Evolutionary conservation across 257 asterid genomes (phyloP).

Genomic region (Ilex aquifolium): DNA sequence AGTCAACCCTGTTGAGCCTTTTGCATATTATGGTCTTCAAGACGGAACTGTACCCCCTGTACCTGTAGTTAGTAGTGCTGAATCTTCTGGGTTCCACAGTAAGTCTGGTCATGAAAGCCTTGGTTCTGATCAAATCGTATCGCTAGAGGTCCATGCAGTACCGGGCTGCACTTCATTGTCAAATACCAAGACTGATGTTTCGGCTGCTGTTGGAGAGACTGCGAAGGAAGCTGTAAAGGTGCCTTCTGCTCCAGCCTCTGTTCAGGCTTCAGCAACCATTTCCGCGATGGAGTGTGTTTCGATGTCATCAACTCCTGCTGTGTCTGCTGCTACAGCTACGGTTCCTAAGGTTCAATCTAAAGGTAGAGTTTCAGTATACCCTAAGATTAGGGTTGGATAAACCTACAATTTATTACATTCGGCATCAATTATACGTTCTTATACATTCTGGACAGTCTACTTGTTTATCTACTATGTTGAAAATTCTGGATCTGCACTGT

Average conservation of each 20-base stretch:
- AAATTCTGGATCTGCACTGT: too few species aligned
- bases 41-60: constrained; percentile 36
- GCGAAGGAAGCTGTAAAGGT: constrained; percentile 18
- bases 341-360: constrained; percentile 55
- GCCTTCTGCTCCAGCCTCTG: constrained; percentile 26
- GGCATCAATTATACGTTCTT: too few species aligned
- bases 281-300: constrained; percentile 20
- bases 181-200: constrained; percentile 20
- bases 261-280: constrained; percentile 25
- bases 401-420: too few species aligned
- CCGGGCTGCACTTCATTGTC: constrained; percentile 26
- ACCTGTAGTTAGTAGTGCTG: constrained; percentile 25
- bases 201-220: constrained; percentile 19
- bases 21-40: constrained; percentile 58
- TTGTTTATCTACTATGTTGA: too few species aligned
- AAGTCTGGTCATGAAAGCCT: constrained; percentile 23
- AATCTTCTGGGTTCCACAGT: constrained; percentile 32
- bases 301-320: constrained; percentile 35
- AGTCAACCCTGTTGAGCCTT: constrained; percentile 44
- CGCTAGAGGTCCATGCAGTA: constrained; percentile 23
- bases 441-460: too few species aligned
- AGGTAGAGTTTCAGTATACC: constrained; percentile 33
- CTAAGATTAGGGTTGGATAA: too few species aligned
- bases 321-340: constrained; percentile 34
- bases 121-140: constrained; percentile 23